Conservation (phyloP, 345 rosid genomes). For the Hibiscus tridactylites region DNA sequence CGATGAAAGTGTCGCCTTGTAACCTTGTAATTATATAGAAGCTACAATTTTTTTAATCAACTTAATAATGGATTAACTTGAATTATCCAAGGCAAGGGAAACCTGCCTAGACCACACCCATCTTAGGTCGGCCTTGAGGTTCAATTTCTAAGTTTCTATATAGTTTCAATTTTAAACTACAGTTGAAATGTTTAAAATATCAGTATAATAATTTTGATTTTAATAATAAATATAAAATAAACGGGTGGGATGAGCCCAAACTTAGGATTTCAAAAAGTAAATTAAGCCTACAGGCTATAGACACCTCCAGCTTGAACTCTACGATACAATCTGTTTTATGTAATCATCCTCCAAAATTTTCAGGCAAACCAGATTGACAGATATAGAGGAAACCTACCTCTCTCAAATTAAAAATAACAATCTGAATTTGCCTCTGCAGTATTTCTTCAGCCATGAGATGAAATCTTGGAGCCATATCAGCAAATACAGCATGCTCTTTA, state of each 20-base stretch:
- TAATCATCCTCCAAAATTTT: not conserved
- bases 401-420: constrained; percentile 57
- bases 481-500: constrained; percentile 80
- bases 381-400: constrained; percentile 41
- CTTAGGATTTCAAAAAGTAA: not conserved
- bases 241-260: not conserved
- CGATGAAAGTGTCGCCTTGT: not conserved
- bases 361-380: constrained; percentile 3
- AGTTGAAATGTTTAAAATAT: not conserved
- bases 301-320: not conserved
- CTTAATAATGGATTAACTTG: not conserved
- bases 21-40: not conserved
- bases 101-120: not conserved
- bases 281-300: not conserved
- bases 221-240: not conserved
- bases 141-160: not conserved
- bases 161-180: not conserved
- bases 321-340: not conserved
- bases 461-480: constrained; percentile 85
- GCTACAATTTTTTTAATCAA: not conserved
- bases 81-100: not conserved
- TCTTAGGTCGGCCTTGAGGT: not conserved
- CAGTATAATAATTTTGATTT: not conserved
- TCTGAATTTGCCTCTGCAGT: constrained; percentile 70
- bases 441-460: constrained; percentile 76